Base-by-base conservation (phyloP, 2,329 filamentous ascomycete genomes). In the Emmonsiellopsis sp. region DNA sequence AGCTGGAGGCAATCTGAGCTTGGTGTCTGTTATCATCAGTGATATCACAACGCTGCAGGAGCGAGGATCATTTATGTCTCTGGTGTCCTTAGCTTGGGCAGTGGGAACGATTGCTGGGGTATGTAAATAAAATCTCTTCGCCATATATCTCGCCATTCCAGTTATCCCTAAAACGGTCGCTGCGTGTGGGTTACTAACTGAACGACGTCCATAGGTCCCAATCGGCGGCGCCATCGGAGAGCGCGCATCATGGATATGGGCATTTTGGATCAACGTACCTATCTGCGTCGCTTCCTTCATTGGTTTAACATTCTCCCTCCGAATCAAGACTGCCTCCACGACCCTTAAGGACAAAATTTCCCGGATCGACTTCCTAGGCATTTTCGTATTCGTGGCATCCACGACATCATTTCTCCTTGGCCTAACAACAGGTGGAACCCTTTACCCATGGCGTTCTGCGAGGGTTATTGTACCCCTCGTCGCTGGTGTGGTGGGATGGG, bases 201-300 rank as follows among this genome's bases (percentile, higher is more conserved):
- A 50, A n/a, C 15, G 35, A 42, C 11, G 31, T 10, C 16, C 32
- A 51, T 43, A 51, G 49, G 49, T 51, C 10, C 49, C 49, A 10
- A 57, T 66, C 30, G 64, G 65, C n/a, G 60, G 65, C 59, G 54
- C 59, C 16, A 55, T 67, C 42, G 70, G 73, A 0, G 65, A 72
- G 52, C 59, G 70, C 10, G 67, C 71, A 0, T 69, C 64, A 15
- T 81, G 77, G 78, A 66, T 78, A 50, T 81, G 78, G 76, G 75
- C 73, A 40, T 80, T 79, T 59, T 81, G 77, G 70, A 76, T 81
- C 62, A 82, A 81, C 50, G 65, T 74, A 0, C 79, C 79, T 0
- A 70, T 81, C 26, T 73, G 70, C 34, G 78, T 74, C 1, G 61
- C 71, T 0, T 73, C 78, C 0, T 76, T 79, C 30, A 31, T 76